Evolutionary conservation across 805 yeast species (phyloP), one percentile per base, ranked within the genome.

Genomic region (Spathaspora boniae): DNA sequence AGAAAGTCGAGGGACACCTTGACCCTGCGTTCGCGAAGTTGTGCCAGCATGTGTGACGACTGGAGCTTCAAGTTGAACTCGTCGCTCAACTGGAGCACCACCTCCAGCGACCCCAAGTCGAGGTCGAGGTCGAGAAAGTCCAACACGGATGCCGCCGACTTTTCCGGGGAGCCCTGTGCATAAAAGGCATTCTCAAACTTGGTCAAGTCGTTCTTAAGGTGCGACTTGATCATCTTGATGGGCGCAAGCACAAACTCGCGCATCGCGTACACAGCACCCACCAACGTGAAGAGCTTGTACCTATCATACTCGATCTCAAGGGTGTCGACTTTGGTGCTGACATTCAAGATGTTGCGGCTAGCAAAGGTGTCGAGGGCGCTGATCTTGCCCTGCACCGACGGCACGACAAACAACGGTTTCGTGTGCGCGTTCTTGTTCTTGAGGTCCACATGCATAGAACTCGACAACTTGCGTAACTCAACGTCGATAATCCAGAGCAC

Each of bases 41-140:
- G 25, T 2, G 46, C 21, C 11, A 20, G 6, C 11, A 20, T n/a
- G 14, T 36, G 20, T 14, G 24, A 16, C 0, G 64, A 18, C 43
- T 80, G 84, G 1, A 76, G 8, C 44, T 70, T 70, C 12, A 74
- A 45, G 17, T 66, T 70, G 41, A 79, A 66, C 4, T 69, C 70
- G 43, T 73, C 72, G 3, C 76, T 74, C 30, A 80, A 47, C 2
- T 60, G 51, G 22, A 68, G 22, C 11, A 62, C 45, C 11, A 58
- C n/a, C 29, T 46, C 52, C 15, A 51, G 23, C 20, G 54, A 45
- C 14, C 38, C 44, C 26, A 63, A 18, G 3, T 45, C 40, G 8
- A 50, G 30, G 6, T 40, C 22, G 9, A 31, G 16, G 11, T 28
- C 16, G 11, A 42, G 17, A 7, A 36, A 24, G 14, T 36, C 31